Base-by-base conservation (phyloP, 2,329 filamentous ascomycete genomes). In the Cadophora sp. region DNA sequence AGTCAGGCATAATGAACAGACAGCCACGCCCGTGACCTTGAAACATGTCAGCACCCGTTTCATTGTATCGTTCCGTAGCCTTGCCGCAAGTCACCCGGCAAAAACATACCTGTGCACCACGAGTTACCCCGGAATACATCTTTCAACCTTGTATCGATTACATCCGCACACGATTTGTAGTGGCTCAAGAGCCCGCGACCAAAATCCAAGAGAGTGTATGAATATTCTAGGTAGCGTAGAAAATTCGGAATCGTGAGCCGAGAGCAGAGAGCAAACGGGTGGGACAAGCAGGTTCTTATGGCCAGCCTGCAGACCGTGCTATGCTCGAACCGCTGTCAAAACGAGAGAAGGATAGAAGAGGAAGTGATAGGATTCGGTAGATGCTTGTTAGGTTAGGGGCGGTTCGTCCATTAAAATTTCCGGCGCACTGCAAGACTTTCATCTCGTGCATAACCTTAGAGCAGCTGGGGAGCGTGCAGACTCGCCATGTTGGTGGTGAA, bases 1-100 rank as follows among this genome's bases (percentile, higher is more conserved):
- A 2, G 79, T 78, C 8, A 83, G 46, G 9, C 76, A 67, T 22
- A 83, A 51, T 37, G 82, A 80, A 22, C 77, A 75, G 43, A 76
- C 72, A 2, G 73, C 75, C 48, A 77, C 74, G 24, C 75, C 75
- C 4, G 75, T 77, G 37, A 77, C 73, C 60, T 76, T 34, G 50
- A 37, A 19, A 24, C 29, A 29, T 46, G 43, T 63, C 43, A 63
- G 46, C 22, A 14, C 31, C 27, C 16, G 31, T 7, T 53, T n/a
- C 46, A 27, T 31, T 8, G 14, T 1, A 43, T 29, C 59, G 26
- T 19, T 31, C 9, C 3, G 11, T 16, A 3, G 12, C 14, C 5
- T 22, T n/a, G 5, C n/a, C 22, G 14, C 53, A 9, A 22, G 60
- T 51, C 26, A 34, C 6, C 34, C 14, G 22, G 31, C 31, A 22